Evolutionary conservation across 805 yeast genomes (phyloP).

Genomic region (Zygotorulaspora sp.): DNA sequence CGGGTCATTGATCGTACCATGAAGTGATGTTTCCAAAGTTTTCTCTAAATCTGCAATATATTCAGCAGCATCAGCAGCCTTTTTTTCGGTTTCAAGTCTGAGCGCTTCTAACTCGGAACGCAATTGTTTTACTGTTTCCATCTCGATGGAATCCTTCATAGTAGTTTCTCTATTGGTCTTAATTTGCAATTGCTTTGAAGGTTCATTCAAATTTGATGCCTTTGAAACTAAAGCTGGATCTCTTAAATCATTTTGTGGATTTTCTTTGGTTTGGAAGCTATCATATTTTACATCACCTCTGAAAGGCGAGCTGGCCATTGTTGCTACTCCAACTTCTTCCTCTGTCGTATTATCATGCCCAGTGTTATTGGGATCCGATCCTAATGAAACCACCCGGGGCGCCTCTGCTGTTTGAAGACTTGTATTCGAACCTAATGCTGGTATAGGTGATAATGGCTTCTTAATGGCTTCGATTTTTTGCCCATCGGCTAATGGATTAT

Average conservation of each 20-base stretch:
- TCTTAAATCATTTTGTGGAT: constrained; percentile 10
- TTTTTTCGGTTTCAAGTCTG: constrained; percentile 43
- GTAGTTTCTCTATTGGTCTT: not conserved
- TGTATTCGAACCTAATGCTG: constrained; percentile 4
- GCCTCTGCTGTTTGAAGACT: constrained; percentile 2
- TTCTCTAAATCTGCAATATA: constrained; percentile 47
- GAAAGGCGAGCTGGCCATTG: constrained; percentile 22
- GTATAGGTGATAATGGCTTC: constrained; percentile 16
- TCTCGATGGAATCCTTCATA: constrained; percentile 21
- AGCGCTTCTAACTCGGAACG: constrained; percentile 37
- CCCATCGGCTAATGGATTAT: not conserved
- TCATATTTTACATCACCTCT: constrained; percentile 18
- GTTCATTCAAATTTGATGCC: constrained; percentile 6
- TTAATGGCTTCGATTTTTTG: constrained; percentile 4
- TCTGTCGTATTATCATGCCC: constrained; percentile 8
- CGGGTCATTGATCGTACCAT: constrained; percentile 26
- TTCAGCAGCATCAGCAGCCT: constrained; percentile 54
- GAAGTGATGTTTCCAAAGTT: constrained; percentile 30
- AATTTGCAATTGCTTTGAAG: not conserved
- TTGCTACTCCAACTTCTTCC: constrained; percentile 19
- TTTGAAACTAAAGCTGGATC: constrained; percentile 12
- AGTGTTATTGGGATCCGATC: constrained; percentile 9
- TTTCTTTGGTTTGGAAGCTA: constrained; percentile 1
- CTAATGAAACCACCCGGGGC: constrained; percentile 11
- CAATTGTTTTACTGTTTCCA: constrained; percentile 29